Evolutionary conservation across 148 eudicot genomes (phyloP).

Genomic region (Silene uniflora): DNA sequence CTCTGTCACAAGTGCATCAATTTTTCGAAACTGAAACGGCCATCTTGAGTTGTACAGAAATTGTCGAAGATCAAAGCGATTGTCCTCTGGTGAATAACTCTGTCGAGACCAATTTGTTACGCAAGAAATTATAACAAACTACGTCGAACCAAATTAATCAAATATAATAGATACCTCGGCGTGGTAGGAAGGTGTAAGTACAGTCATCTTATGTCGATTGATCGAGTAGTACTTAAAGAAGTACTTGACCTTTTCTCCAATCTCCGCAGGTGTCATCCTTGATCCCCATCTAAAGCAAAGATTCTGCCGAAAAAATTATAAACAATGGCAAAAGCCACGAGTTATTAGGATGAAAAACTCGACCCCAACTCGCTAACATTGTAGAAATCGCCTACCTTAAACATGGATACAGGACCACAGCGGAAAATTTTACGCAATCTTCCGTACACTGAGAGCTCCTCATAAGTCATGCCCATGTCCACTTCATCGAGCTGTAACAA

Average conservation of each 20-base stretch:
- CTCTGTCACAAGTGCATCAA: too few relatives aligned
- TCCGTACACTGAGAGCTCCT: too few relatives aligned
- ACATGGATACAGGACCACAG: conserved; percentile 93
- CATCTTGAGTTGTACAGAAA: conserved; percentile 85
- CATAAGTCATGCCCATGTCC: too few relatives aligned
- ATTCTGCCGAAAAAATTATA: conserved; percentile 34
- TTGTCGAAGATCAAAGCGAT: conserved; percentile 94
- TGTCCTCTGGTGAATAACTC: conserved; percentile 97
- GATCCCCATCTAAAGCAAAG: too few relatives aligned
- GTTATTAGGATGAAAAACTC: not conserved
- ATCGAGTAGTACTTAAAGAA: too few relatives aligned
- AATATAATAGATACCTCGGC: conserved; percentile 65
- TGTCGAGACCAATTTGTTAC: conserved; percentile 23
- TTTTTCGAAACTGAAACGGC: too few relatives aligned
- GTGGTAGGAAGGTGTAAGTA: conserved; percentile 90
- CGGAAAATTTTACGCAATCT: conserved; percentile 89
- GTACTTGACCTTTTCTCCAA: too few relatives aligned
- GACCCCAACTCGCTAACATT: not conserved
- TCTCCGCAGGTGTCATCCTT: too few relatives aligned
- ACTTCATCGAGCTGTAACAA: conserved; percentile 99
- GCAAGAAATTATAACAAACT: not conserved
- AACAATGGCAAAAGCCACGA: not conserved
- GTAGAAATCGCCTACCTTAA: conserved; percentile 51
- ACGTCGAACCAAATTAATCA: not conserved
- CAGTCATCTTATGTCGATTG: too few relatives aligned